phyloP scores from a whole-genome alignment of 2,329 filamentous ascomycete genomes.

The Xylariaceae sp. region DNA sequence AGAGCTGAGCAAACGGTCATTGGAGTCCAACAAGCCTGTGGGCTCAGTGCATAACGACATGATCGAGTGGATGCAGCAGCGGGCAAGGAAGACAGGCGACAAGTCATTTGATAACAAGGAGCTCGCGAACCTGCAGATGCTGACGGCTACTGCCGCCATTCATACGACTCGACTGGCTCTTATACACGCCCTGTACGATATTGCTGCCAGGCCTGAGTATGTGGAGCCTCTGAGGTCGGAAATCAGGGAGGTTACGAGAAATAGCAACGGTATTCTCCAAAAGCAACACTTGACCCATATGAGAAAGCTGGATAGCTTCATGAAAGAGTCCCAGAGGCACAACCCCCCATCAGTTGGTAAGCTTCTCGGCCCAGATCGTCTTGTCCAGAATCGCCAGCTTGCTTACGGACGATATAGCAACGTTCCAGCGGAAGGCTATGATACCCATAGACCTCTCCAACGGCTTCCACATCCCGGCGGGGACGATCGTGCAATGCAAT shows the following conservation, averaged over 20 bases:
- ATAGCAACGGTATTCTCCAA: conserved; percentile 17
- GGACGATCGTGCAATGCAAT: conserved; percentile 23
- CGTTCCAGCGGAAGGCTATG: conserved; percentile 25
- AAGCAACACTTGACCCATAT: conserved; percentile 28
- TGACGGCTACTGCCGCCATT: conserved; percentile 31
- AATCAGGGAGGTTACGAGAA: conserved; percentile 25
- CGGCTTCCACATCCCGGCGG: conserved; percentile 26
- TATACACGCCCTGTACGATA: conserved; percentile 36
- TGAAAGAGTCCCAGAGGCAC: conserved; percentile 33
- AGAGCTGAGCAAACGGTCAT: conserved; percentile 18
- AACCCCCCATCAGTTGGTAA: conserved; percentile 26
- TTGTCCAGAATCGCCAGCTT: not conserved
- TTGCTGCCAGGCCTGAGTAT: conserved; percentile 37
- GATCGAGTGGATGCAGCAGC: conserved; percentile 27
- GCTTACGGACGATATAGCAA: conserved; percentile 14
- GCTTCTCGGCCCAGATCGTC: conserved; percentile 5
- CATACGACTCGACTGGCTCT: conserved; percentile 29
- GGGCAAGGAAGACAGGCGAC: conserved; percentile 19
- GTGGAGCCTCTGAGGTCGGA: conserved; percentile 38
- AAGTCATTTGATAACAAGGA: conserved; percentile 22
- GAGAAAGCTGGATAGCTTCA: conserved; percentile 32
- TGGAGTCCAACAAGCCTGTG: conserved; percentile 3
- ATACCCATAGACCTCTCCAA: conserved; percentile 27
- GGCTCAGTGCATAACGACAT: conserved; percentile 18
- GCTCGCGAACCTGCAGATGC: conserved; percentile 25